Evolutionary conservation across 768 basidiomycete genomes (phyloP).

Genomic region (Ramaria sp.): DNA sequence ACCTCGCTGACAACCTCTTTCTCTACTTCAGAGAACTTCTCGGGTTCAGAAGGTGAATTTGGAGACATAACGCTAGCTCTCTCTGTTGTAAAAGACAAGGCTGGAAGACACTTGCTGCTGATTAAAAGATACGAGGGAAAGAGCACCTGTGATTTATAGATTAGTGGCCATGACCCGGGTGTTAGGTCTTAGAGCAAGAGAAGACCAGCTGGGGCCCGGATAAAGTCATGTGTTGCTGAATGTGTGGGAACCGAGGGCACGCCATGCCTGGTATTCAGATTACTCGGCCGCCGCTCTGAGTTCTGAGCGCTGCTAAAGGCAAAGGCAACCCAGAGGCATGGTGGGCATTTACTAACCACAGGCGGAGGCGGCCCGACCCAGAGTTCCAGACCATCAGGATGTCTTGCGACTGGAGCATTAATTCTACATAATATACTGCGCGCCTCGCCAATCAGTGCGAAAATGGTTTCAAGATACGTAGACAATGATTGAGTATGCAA

Average conservation of each 20-base stretch:
- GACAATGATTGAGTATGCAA: too few relatives aligned
- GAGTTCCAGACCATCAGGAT: too few relatives aligned
- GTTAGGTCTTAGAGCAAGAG: background rate
- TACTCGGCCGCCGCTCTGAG: too few relatives aligned
- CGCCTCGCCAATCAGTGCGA: too few relatives aligned
- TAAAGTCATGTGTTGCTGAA: background rate
- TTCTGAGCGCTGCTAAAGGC: too few relatives aligned
- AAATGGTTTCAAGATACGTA: too few relatives aligned
- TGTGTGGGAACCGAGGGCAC: background rate
- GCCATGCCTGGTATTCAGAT: too few relatives aligned
- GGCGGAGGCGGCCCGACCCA: too few relatives aligned
- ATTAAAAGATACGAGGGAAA: background rate
- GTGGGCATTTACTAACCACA: too few relatives aligned
- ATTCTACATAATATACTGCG: too few relatives aligned
- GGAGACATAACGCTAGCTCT: background rate
- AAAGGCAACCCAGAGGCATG: too few relatives aligned
- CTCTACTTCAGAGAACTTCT: background rate
- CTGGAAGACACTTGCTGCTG: background rate
- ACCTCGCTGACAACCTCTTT: constrained; percentile 3
- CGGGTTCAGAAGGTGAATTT: background rate
- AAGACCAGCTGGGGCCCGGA: background rate
- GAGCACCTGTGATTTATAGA: background rate
- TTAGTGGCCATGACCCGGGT: background rate
- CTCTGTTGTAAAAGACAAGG: background rate
- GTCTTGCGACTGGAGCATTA: too few relatives aligned